Evolutionary conservation across 441 rosid genomes (phyloP).

Genomic region (Corymbia citriodora): DNA sequence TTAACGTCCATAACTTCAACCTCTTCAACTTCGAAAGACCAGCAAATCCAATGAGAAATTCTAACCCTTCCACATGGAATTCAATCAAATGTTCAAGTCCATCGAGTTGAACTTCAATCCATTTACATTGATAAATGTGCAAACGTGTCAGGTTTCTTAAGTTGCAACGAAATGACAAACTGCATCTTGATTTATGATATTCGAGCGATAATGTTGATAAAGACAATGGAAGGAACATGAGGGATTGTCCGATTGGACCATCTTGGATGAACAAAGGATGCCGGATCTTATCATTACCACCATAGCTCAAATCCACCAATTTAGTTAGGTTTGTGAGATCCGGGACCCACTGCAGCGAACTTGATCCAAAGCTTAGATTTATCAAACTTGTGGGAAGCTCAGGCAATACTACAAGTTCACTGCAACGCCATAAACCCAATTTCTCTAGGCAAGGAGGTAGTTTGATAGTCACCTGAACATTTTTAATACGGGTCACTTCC

Average conservation of each 20-base stretch:
- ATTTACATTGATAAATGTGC: not conserved
- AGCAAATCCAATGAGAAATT: not conserved
- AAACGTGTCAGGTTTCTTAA: not conserved
- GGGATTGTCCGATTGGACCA: not conserved
- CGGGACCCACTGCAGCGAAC: not conserved
- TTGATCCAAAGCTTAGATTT: not conserved
- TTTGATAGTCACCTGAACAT: not conserved
- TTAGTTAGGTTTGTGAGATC: not conserved
- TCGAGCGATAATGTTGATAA: not conserved
- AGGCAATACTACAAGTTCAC: not conserved
- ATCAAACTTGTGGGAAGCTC: not conserved
- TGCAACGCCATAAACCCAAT: not conserved
- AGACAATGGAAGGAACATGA: not conserved
- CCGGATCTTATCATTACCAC: not conserved
- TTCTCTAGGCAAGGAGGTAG: not conserved
- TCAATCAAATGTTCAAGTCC: not conserved
- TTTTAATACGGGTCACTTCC: not conserved
- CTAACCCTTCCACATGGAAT: not conserved
- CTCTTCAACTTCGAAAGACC: not conserved
- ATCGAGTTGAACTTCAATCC: not conserved
- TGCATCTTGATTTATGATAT: not conserved
- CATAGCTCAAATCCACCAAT: not conserved
- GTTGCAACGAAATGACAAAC: not conserved
- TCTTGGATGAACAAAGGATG: not conserved
- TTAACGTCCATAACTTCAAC: not conserved